Base-by-base conservation (phyloP, 2,329 filamentous ascomycete genomes). In the Chaetomiaceae sp. region DNA sequence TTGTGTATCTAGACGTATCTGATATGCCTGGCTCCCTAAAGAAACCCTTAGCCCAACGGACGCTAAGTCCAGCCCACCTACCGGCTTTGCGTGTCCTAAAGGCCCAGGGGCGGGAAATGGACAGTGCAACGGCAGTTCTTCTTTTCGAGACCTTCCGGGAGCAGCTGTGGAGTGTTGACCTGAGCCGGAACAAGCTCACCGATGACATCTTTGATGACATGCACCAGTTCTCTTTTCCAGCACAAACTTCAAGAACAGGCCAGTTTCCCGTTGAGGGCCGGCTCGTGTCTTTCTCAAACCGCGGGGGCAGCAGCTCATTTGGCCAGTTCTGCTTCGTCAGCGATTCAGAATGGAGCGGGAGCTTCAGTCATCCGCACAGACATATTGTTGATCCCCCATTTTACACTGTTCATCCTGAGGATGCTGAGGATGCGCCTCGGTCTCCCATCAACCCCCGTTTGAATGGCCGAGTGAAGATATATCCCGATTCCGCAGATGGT, bases 111-210 rank as follows among this genome's bases (percentile, higher is more conserved):
- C 71, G 76, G 20, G 73, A 77, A 53, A 59, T 84, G 20, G 73
- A 75, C 20, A 71, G 79, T 52, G 49, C 51, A 1, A 64, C 68
- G 2, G 65, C 71, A 2, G 51, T 66, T 0, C 37, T 63, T 3
- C 56, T 74, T 36, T 60, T 78, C 61, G 58, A 62, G 53, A 57
- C 63, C 5, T 72, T 72, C 43, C 52, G 58, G 4, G 54, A 54
- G 10, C 73, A 70, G 25, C 64, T 84, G 10, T 84, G 81, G 80
- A 81, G 80, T 58, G 62, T 84, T 4, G 80, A 85, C 56, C 45
- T 84, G 0, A 69, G 72, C 33, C 48, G 72, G 5, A 85, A 85
- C 58, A 71, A 69, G 10, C 61, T 85, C 9, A 75, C 73, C 0
- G 80, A 84, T 59, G 59, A 33, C 2, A 59, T 67, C 3, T 60